Percentiles rank a stretch among this genome's conserved stretches.
Evolutionary conservation across 2,329 filamentous ascomycete species (phyloP).

Genomic region (Kalmusia sp.): DNA sequence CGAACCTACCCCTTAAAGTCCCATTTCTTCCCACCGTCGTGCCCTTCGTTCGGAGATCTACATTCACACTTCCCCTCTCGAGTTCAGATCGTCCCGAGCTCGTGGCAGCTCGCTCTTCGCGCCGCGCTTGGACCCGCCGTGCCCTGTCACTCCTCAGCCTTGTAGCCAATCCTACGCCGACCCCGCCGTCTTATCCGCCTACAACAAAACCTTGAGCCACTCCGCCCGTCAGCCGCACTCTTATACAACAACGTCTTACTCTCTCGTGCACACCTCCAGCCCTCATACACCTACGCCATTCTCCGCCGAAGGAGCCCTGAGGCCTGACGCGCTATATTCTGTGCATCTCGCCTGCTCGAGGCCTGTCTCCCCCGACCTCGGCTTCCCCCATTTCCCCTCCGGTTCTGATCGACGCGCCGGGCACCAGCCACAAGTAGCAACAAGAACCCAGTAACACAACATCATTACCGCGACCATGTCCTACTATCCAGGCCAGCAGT

Average conservation of each 20-base stretch:
- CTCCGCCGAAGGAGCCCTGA: neutral
- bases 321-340: neutral
- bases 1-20: slow-evolving; percentile 8
- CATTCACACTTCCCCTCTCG: slow-evolving; percentile 15
- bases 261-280: neutral
- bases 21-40: neutral
- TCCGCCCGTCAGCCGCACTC: slow-evolving; percentile 29
- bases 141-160: slow-evolving; percentile 21
- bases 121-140: slow-evolving; percentile 13
- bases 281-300: neutral
- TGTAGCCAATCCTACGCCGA: slow-evolving; percentile 16
- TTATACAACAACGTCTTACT: slow-evolving; percentile 2
- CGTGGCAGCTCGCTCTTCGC: neutral
- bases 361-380: slow-evolving; percentile 7
- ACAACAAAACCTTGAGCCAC: slow-evolving; percentile 13
- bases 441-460: no score
- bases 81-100: slow-evolving; percentile 2
- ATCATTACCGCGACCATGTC: slow-evolving; percentile 40
- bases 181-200: slow-evolving; percentile 20
- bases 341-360: neutral
- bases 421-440: slow-evolving; percentile 4
- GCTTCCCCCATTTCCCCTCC: slow-evolving; percentile 13
- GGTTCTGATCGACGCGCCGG: slow-evolving; percentile 9
- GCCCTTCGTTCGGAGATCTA: slow-evolving; percentile 13
- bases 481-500: slow-evolving; percentile 51